A percentile compares a stretch with the other conserved stretches of the same genome.
phyloP scores from a whole-genome alignment of 192 early-diverging fungal genomes.

The Mortierella alpina region DNA sequence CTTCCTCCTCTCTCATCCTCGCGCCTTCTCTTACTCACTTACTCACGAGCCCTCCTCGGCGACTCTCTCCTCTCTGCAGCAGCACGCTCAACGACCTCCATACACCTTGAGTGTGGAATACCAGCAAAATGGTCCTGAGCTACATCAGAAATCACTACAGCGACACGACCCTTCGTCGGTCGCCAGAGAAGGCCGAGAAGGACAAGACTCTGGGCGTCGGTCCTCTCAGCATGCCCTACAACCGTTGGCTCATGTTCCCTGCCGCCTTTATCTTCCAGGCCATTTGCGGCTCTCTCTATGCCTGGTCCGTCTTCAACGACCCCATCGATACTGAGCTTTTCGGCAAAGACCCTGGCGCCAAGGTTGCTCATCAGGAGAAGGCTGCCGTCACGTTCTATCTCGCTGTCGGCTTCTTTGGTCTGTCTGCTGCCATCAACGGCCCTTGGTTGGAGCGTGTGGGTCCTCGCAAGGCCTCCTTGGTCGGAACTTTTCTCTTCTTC shows the following conservation, averaged over 20 bases:
- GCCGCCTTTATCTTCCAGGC: slow-evolving; percentile 79
- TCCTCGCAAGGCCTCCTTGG: slow-evolving; percentile 71
- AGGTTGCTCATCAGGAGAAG: slow-evolving; percentile 45
- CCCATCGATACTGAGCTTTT: slow-evolving; percentile 72
- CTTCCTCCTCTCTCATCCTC: neutral
- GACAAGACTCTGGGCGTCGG: slow-evolving; percentile 64
- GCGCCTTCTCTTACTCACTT: neutral
- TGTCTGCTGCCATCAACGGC: slow-evolving; percentile 76
- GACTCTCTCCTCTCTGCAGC: neutral
- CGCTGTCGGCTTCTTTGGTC: slow-evolving; percentile 80
- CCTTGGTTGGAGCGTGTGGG: slow-evolving; percentile 85
- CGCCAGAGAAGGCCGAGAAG: slow-evolving; percentile 63
- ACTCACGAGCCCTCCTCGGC: neutral
- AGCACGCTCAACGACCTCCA: neutral
- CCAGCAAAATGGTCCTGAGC: neutral
- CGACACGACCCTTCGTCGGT: slow-evolving; percentile 70
- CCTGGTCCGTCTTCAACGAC: slow-evolving; percentile 82
- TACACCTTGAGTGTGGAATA: neutral
- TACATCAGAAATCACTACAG: slow-evolving; percentile 27
- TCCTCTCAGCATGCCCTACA: slow-evolving; percentile 56
- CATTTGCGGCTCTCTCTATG: slow-evolving; percentile 79
- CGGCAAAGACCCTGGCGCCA: slow-evolving; percentile 55
- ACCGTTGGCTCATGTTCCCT: slow-evolving; percentile 75
- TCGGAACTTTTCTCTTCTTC: slow-evolving; percentile 75
- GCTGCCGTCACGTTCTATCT: slow-evolving; percentile 77